phyloP scores from a whole-genome alignment of 83 land plant genomes.

The Picea abies region DNA sequence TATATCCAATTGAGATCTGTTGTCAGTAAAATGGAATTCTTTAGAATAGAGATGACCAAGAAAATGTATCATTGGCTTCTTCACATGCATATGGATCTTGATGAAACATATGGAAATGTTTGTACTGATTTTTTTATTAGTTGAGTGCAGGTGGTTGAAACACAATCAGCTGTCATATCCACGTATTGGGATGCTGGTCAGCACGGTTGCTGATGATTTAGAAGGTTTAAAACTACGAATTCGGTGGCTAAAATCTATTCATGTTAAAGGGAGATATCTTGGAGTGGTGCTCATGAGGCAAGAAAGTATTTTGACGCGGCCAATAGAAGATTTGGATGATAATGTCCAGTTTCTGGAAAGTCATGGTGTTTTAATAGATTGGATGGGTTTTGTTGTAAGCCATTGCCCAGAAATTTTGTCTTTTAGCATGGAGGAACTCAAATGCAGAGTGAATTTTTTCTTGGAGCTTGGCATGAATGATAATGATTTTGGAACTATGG shows the following conservation, averaged over 20 bases:
- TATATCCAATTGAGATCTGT: background rate
- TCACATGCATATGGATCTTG: background rate
- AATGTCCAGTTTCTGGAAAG: slow-evolving; percentile 57
- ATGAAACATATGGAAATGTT: background rate
- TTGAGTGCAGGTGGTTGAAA: slow-evolving; percentile 80
- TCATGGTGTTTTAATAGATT: slow-evolving; percentile 67
- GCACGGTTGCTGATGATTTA: slow-evolving; percentile 50
- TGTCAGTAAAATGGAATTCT: background rate
- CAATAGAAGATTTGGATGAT: slow-evolving; percentile 50
- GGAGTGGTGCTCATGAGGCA: slow-evolving; percentile 64
- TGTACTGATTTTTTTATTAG: slow-evolving; percentile 1
- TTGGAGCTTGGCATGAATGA: slow-evolving; percentile 68
- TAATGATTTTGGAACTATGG: slow-evolving; percentile 90
- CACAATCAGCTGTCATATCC: slow-evolving; percentile 76
- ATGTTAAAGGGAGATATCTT: slow-evolving; percentile 80
- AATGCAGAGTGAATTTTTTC: slow-evolving; percentile 51
- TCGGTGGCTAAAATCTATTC: slow-evolving; percentile 67
- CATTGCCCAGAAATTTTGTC: slow-evolving; percentile 73
- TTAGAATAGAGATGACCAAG: background rate
- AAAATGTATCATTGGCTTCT: background rate
- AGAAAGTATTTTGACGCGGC: slow-evolving; percentile 38
- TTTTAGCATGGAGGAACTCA: slow-evolving; percentile 62
- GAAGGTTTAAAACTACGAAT: slow-evolving; percentile 40
- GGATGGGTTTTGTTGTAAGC: slow-evolving; percentile 89
- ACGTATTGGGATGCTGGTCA: slow-evolving; percentile 76